Conservation (phyloP, 2,329 filamentous ascomycete species). For the Alternaria postmessia region DNA sequence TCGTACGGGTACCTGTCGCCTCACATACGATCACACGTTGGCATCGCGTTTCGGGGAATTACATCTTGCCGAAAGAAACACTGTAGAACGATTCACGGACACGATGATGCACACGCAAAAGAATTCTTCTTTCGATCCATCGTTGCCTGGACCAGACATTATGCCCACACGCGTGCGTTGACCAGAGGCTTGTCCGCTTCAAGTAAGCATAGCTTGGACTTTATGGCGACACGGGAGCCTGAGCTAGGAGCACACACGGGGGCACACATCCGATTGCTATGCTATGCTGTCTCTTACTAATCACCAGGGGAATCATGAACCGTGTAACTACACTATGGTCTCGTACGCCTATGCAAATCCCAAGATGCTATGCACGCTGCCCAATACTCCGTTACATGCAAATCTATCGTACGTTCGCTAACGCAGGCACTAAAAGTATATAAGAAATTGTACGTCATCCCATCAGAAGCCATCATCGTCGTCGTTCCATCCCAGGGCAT, state of each 20-base stretch:
- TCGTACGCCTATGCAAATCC: slow-evolving; percentile 4
- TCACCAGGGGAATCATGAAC: slow-evolving; percentile 3
- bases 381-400: slow-evolving; percentile 30
- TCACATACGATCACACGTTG: neutral
- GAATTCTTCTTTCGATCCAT: neutral
- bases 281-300: slow-evolving; percentile 2
- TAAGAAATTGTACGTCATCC: slow-evolving; percentile 13
- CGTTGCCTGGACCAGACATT: neutral
- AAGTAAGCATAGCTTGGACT: slow-evolving; percentile 2
- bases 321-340: slow-evolving; percentile 3
- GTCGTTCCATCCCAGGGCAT: slow-evolving; percentile 58
- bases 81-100: neutral
- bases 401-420: slow-evolving; percentile 38
- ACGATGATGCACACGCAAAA: neutral
- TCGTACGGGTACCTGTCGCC: slow-evolving; percentile 12
- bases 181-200: neutral
- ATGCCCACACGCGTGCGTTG: neutral
- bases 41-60: slow-evolving; percentile 2
- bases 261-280: neutral
- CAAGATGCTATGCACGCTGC: slow-evolving; percentile 20
- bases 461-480: slow-evolving; percentile 43
- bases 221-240: neutral
- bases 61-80: slow-evolving; percentile 4
- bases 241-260: neutral
- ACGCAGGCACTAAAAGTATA: slow-evolving; percentile 33